Percentiles rank a stretch among this genome's conserved stretches.
Evolutionary conservation across 1,284 basidiomycete species (phyloP).

Genomic region (Microbotryum silenes-acaulis): DNA sequence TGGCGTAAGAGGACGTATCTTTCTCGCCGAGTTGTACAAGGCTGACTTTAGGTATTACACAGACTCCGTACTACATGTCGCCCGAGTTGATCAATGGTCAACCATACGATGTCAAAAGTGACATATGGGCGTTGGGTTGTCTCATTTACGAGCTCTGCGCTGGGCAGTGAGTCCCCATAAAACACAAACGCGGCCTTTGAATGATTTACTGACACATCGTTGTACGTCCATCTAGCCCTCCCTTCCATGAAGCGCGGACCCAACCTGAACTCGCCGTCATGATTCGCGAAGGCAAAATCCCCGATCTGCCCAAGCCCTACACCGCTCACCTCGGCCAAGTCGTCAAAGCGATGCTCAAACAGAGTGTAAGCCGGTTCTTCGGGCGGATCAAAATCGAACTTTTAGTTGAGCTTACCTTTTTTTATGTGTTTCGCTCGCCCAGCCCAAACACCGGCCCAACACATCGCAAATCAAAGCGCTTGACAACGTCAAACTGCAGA

Average conservation of each 20-base stretch:
- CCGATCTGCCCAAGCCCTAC: constrained; percentile 72
- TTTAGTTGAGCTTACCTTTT: too few relatives aligned
- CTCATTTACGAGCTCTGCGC: constrained; percentile 93
- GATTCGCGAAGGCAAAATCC: constrained; percentile 77
- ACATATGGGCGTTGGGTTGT: constrained; percentile 97
- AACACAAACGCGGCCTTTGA: too few relatives aligned
- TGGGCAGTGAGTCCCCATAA: constrained; percentile 49
- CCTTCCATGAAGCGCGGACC: constrained; percentile 82
- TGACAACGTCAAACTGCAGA: constrained; percentile 36
- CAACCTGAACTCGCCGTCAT: constrained; percentile 73
- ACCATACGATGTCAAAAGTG: constrained; percentile 91
- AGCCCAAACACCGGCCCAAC: constrained; percentile 37
- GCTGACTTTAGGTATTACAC: constrained; percentile 5
- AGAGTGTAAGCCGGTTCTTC: constrained; percentile 52
- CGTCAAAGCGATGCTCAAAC: constrained; percentile 77
- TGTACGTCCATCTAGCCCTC: constrained; percentile 47
- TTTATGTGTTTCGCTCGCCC: neutral
- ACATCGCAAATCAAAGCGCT: constrained; percentile 35
- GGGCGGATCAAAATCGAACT: too few relatives aligned
- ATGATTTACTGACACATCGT: neutral
- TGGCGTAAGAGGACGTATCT: constrained; percentile 54
- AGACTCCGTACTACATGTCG: constrained; percentile 99
- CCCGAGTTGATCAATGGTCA: constrained; percentile 94
- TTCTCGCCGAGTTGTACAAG: neutral
- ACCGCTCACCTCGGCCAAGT: constrained; percentile 61